These are phyloP conservation scores for Podaxis sp. DNA, from an alignment of 768 basidiomycete species.

Conservation along the genomic window DNA sequence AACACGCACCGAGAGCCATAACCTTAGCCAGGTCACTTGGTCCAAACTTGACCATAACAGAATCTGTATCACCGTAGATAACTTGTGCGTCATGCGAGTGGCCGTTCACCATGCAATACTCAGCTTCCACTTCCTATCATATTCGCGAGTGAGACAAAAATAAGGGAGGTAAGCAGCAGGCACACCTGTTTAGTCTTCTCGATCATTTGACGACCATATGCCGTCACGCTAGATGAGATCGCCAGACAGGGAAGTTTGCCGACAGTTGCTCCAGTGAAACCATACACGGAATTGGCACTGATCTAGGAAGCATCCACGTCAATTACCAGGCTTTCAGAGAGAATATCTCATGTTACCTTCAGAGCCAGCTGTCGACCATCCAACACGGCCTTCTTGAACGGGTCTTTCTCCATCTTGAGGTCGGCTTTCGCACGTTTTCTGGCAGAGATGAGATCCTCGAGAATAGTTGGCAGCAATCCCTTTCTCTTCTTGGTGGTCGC, in stretches of 20 bases:
- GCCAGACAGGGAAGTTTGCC: constrained; percentile 94
- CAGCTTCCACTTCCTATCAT: constrained; percentile 77
- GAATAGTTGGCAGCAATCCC: constrained; percentile 84
- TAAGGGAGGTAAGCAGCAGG: not conserved
- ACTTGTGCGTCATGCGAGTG: constrained; percentile 85
- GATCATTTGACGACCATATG: constrained; percentile 99
- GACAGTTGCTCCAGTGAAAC: constrained; percentile 96
- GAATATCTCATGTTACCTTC: constrained; percentile 50
- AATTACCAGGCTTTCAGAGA: not conserved
- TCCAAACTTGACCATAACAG: constrained; percentile 98
- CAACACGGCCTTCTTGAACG: constrained; percentile 93
- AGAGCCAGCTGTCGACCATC: constrained; percentile 96
- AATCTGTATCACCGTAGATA: constrained; percentile 99
- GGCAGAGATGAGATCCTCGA: constrained; percentile 91
- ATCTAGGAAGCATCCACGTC: constrained; percentile 48
- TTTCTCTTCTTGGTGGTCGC: constrained; percentile 70
- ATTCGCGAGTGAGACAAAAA: not conserved
- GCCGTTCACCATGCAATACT: constrained; percentile 83
- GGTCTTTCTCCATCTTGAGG: constrained; percentile 94
- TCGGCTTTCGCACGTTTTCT: constrained; percentile 95
- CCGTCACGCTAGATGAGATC: constrained; percentile 92
- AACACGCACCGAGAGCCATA: constrained; percentile 77
- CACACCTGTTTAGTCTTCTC: constrained; percentile 87
- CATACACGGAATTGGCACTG: constrained; percentile 98
- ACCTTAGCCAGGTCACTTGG: constrained; percentile 80